A percentile compares a stretch with the other conserved stretches of the same genome.
Conservation (phyloP, 306 rosid species). For the Arachis hypogaea region DNA sequence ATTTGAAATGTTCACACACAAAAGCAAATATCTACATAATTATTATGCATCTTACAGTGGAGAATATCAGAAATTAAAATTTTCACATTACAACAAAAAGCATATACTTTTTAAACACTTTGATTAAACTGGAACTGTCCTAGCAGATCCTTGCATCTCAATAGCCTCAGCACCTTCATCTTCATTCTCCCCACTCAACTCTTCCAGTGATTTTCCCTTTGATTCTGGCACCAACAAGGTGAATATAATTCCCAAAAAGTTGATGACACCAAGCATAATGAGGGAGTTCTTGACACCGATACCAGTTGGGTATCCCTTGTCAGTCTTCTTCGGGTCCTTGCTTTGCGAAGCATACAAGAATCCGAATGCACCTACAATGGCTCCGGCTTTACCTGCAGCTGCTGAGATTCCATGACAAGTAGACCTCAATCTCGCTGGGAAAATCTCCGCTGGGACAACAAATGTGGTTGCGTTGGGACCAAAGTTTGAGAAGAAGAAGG, state of each 20-base stretch:
- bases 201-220: constrained; percentile 85
- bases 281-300: constrained; percentile 77
- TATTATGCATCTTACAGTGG: constrained; percentile 20
- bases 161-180: constrained; percentile 36
- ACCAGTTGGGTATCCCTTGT: constrained; percentile 76
- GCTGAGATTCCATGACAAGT: constrained; percentile 96
- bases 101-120: neutral
- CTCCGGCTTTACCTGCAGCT: constrained; percentile 90
- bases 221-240: constrained; percentile 87
- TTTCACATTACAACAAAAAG: neutral
- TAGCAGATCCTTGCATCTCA: constrained; percentile 27
- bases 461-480: constrained; percentile 95
- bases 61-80: neutral
- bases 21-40: constrained; percentile 30
- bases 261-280: constrained; percentile 69
- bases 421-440: constrained; percentile 86
- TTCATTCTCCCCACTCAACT: constrained; percentile 75
- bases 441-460: constrained; percentile 86
- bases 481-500: constrained; percentile 88
- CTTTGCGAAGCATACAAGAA: constrained; percentile 82
- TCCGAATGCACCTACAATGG: constrained; percentile 89
- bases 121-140: constrained; percentile 56
- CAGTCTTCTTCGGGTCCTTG: constrained; percentile 35
- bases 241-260: constrained; percentile 62
- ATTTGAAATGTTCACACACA: constrained; percentile 14